Evolutionary conservation across 495 filamentous ascomycete species (phyloP).

Genomic region (Bacidia rubella): DNA sequence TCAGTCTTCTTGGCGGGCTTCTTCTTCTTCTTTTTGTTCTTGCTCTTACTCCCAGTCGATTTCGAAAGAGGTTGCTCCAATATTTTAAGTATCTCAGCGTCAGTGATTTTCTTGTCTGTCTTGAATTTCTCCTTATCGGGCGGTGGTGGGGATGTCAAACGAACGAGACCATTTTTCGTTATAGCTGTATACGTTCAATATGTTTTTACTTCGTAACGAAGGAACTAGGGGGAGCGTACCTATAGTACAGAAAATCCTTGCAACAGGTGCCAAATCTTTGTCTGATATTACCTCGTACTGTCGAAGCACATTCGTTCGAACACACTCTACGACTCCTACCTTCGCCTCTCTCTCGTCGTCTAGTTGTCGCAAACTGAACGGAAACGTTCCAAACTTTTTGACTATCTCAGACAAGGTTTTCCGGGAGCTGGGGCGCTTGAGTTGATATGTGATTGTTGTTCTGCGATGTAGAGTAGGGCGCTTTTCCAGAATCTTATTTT

Average conservation of each 20-base stretch:
- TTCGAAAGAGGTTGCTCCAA: conserved; percentile 71
- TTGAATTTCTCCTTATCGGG: conserved; percentile 67
- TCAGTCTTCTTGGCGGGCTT: conserved; percentile 56
- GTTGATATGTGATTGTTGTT: conserved; percentile 73
- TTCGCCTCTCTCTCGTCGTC: conserved; percentile 95
- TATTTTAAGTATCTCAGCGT: conserved; percentile 88
- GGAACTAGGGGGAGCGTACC: conserved; percentile 44
- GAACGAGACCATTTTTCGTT: conserved; percentile 91
- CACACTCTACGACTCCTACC: conserved; percentile 90
- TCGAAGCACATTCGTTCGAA: conserved; percentile 75
- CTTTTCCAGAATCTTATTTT: conserved; percentile 81
- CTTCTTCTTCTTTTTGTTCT: conserved; percentile 86
- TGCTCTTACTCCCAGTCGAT: conserved; percentile 58
- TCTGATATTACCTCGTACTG: conserved; percentile 94
- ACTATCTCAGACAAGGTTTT: conserved; percentile 83
- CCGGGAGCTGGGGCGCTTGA: conserved; percentile 85
- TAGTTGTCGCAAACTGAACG: conserved; percentile 92
- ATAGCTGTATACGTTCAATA: conserved; percentile 48
- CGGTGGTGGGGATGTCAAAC: conserved; percentile 59
- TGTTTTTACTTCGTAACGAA: conserved; percentile 5
- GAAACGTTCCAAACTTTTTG: conserved; percentile 94
- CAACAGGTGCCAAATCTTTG: conserved; percentile 71
- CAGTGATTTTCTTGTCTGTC: conserved; percentile 93
- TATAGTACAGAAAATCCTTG: conserved; percentile 75
- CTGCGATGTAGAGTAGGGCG: conserved; percentile 84